Evolutionary conservation across 2,329 filamentous ascomycete species (phyloP).

Genomic region (Neopestalotiopsis sp.): DNA sequence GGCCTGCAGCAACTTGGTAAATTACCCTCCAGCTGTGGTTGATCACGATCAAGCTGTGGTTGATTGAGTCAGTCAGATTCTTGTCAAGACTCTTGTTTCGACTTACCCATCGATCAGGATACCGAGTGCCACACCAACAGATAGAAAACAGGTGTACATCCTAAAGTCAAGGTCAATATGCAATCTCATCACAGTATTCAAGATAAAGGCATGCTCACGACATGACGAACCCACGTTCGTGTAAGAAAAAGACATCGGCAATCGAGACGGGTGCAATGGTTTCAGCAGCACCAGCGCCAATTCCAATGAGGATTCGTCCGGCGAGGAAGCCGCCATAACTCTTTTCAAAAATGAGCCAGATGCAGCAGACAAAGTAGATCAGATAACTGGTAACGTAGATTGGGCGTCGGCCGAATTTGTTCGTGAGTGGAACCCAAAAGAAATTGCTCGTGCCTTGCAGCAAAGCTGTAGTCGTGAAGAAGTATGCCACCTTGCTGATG

Average conservation of each 20-base stretch:
- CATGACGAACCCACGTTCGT: conserved; percentile 59
- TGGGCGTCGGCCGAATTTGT: conserved; percentile 50
- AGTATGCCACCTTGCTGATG: conserved; percentile 53
- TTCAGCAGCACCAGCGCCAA: conserved; percentile 59
- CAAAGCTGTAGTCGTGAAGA: conserved; percentile 57
- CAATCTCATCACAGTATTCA: neutral
- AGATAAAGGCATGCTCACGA: conserved; percentile 38
- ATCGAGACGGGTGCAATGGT: conserved; percentile 40
- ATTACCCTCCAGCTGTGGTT: conserved; percentile 54
- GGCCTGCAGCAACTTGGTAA: conserved; percentile 54
- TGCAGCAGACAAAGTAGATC: conserved; percentile 44
- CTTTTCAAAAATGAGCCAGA: conserved; percentile 50
- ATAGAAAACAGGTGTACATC: conserved; percentile 45
- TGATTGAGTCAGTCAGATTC: neutral
- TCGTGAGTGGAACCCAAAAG: conserved; percentile 53
- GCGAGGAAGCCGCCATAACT: conserved; percentile 47
- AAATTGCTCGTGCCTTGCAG: conserved; percentile 56
- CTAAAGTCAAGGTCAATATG: neutral
- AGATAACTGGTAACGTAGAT: conserved; percentile 50
- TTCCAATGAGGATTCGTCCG: conserved; percentile 56
- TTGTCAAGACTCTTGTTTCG: neutral
- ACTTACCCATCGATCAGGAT: conserved; percentile 46
- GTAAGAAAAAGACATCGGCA: conserved; percentile 59
- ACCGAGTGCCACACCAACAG: conserved; percentile 47
- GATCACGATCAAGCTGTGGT: conserved; percentile 50